Percentiles rank a stretch among this genome's conserved stretches.
These are phyloP conservation scores for Metschnikowia borealis DNA, from an alignment of 805 yeast species.

Conservation along the genomic window DNA sequence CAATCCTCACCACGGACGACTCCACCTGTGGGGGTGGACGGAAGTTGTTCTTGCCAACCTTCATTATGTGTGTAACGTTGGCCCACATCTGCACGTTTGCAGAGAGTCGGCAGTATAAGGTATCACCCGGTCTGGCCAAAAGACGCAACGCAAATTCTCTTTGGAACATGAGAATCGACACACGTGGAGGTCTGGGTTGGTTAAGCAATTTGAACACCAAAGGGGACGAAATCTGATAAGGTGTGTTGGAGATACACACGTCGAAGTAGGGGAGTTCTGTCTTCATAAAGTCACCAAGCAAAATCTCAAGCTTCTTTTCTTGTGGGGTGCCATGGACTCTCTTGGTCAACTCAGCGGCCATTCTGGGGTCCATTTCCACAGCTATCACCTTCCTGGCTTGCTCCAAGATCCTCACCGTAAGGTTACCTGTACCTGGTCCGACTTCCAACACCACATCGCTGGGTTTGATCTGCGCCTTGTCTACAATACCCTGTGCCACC, in stretches of 20 bases:
- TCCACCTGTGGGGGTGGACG: slow-evolving; percentile 99
- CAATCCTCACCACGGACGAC: slow-evolving; percentile 91
- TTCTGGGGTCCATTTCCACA: slow-evolving; percentile 98
- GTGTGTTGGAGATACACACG: slow-evolving; percentile 94
- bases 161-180: slow-evolving; percentile 94
- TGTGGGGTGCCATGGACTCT: slow-evolving; percentile 97
- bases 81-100: slow-evolving; percentile 99
- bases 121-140: slow-evolving; percentile 95
- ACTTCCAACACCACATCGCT: slow-evolving; percentile 92
- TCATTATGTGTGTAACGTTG: slow-evolving; percentile 97
- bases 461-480: slow-evolving; percentile 89
- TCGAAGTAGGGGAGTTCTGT: slow-evolving; percentile 93
- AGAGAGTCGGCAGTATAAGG: slow-evolving; percentile 84
- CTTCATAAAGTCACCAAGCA: slow-evolving; percentile 94
- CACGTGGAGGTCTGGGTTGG: slow-evolving; percentile 92
- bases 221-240: slow-evolving; percentile 96
- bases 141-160: slow-evolving; percentile 93
- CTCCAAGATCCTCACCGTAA: slow-evolving; percentile 88
- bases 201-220: slow-evolving; percentile 87
- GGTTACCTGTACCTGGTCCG: slow-evolving; percentile 98
- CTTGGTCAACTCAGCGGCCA: slow-evolving; percentile 98
- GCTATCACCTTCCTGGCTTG: slow-evolving; percentile 94
- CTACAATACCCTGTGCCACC: slow-evolving; percentile 97
- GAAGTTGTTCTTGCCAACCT: slow-evolving; percentile 94
- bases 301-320: slow-evolving; percentile 84